A percentile compares a stretch with the other conserved stretches of the same genome.
Conservation (phyloP, 768 basidiomycete species). For the Rhodotorula kratochvilovae region DNA sequence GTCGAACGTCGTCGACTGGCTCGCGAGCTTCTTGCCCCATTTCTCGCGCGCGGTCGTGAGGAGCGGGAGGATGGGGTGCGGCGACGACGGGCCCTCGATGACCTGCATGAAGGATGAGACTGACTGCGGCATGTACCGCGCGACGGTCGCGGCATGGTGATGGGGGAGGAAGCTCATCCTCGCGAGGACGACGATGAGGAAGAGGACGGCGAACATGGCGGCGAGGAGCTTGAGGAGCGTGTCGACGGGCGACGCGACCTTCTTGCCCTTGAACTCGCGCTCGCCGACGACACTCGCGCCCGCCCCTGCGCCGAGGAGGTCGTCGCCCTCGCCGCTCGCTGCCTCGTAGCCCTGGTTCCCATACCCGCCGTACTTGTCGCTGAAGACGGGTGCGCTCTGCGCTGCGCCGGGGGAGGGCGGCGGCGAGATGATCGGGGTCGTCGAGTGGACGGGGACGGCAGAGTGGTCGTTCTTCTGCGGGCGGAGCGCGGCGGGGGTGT, state of each 20-base stretch:
- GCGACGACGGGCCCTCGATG: slow-evolving; percentile 3
- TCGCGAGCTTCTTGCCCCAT: slow-evolving; percentile 36
- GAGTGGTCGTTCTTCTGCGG: slow-evolving; percentile 7
- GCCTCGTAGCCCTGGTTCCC: slow-evolving; percentile 1
- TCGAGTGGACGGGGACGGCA: background rate
- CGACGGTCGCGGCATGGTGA: slow-evolving; percentile 14
- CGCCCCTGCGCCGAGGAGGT: background rate
- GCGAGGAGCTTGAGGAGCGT: slow-evolving; percentile 21
- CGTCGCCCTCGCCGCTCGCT: background rate
- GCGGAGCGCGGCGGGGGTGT: background rate
- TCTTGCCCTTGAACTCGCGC: background rate
- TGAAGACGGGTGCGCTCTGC: too few relatives aligned
- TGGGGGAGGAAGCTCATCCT: slow-evolving; percentile 18
- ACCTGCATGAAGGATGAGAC: slow-evolving; percentile 24
- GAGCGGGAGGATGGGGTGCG: slow-evolving; percentile 42
- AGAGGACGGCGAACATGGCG: slow-evolving; percentile 10
- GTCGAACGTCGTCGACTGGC: slow-evolving; percentile 40
- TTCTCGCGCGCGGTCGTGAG: slow-evolving; percentile 25
- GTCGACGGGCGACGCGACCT: slow-evolving; percentile 1
- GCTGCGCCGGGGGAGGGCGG: background rate
- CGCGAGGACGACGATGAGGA: slow-evolving; percentile 18
- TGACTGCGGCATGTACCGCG: slow-evolving; percentile 33
- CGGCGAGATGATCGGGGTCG: slow-evolving; percentile 16
- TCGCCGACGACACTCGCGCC: background rate
- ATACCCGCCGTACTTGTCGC: slow-evolving; percentile 15